phyloP scores from a whole-genome alignment of 768 basidiomycete genomes.

The Mycena rosella region DNA sequence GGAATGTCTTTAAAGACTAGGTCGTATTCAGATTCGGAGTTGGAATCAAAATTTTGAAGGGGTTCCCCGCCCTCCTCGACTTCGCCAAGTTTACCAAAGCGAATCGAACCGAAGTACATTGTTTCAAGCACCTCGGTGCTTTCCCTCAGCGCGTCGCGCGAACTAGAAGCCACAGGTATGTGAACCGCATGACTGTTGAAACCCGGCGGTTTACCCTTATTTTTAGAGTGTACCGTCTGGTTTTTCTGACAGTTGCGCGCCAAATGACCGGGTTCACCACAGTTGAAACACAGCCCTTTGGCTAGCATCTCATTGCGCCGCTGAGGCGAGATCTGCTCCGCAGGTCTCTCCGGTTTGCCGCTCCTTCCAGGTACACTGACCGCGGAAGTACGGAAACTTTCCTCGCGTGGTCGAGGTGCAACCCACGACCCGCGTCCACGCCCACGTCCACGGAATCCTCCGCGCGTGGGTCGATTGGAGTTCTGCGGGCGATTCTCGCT shows the following conservation, averaged over 20 bases:
- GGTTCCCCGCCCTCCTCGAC: slow-evolving; percentile 20
- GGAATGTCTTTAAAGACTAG: not conserved
- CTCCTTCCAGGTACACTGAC: not conserved
- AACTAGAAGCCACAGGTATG: not conserved
- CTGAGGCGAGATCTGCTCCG: not conserved
- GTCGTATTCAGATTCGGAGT: not conserved
- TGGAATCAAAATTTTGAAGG: not conserved
- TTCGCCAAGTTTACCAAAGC: too few relatives aligned
- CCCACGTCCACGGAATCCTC: not conserved
- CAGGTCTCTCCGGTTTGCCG: not conserved
- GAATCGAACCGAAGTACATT: not conserved
- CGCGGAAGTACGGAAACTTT: not conserved
- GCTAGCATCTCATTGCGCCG: slow-evolving; percentile 25
- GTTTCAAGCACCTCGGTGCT: not conserved
- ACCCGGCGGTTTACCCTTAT: not conserved
- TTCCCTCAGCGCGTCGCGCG: not conserved
- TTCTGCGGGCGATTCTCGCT: not conserved
- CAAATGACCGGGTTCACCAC: slow-evolving; percentile 43
- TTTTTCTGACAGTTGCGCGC: slow-evolving; percentile 43
- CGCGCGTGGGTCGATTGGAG: not conserved
- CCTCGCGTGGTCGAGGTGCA: not conserved
- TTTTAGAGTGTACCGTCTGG: slow-evolving; percentile 14
- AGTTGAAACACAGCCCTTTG: slow-evolving; percentile 44
- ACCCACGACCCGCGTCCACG: not conserved
- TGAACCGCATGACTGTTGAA: not conserved